These are phyloP conservation scores for Vararia minispora DNA, from an alignment of 768 basidiomycete species.

Conservation along the genomic window DNA sequence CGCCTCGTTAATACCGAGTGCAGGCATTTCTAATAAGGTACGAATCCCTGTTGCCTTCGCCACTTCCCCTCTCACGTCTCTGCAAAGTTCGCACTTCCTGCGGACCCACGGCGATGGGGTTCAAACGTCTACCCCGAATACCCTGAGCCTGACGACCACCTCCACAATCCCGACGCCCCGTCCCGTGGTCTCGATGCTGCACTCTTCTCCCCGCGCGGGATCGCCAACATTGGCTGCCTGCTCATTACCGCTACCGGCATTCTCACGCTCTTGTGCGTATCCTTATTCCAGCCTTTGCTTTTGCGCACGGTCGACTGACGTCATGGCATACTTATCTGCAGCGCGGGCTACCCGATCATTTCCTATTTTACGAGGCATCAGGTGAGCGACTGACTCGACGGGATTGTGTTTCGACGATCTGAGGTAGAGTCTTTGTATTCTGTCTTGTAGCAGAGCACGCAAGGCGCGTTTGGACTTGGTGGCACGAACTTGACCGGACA, in stretches of 20 bases:
- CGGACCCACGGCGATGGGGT: conserved; percentile 61
- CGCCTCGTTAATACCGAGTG: too few relatives aligned
- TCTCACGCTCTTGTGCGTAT: conserved; percentile 4
- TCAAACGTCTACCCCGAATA: conserved; percentile 41
- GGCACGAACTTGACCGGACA: conserved; percentile 18
- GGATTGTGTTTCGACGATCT: too few relatives aligned
- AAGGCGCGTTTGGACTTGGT: conserved; percentile 20
- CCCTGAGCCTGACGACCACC: conserved; percentile 57
- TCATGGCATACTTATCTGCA: too few relatives aligned
- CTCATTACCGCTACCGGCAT: conserved; percentile 1
- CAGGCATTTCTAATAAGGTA: too few relatives aligned
- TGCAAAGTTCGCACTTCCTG: conserved; percentile 46
- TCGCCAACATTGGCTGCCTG: conserved; percentile 26
- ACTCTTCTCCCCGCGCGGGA: conserved; percentile 20
- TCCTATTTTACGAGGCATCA: conserved; percentile 17
- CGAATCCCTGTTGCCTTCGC: too few relatives aligned
- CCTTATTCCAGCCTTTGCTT: too few relatives aligned
- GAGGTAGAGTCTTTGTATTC: conserved; percentile 33
- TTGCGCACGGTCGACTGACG: too few relatives aligned
- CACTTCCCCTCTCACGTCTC: background rate
- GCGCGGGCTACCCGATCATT: conserved; percentile 27
- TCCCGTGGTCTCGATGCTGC: conserved; percentile 20
- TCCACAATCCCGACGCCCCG: conserved; percentile 52
- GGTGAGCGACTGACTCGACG: too few relatives aligned
- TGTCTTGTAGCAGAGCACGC: conserved; percentile 34